Conservation (phyloP, 2,329 filamentous ascomycete genomes). For the Fusarium nurragi region DNA sequence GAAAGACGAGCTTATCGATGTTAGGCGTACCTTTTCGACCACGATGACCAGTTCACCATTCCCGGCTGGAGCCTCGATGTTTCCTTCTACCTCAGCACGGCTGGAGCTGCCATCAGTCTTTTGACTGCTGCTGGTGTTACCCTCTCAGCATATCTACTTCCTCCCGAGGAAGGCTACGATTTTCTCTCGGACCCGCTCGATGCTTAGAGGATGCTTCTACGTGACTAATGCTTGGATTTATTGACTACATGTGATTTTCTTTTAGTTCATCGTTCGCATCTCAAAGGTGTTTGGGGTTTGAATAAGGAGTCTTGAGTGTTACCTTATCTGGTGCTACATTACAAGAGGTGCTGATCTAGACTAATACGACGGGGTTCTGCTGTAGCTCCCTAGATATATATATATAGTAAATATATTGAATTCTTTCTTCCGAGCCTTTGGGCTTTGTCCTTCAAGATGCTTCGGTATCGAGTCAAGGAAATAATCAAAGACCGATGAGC, state of each 20-base stretch:
- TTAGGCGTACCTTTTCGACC: constrained; percentile 83
- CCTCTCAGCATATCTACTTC: constrained; percentile 74
- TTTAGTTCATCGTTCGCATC: background rate
- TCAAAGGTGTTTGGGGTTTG: constrained; percentile 9
- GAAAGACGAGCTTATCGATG: constrained; percentile 8
- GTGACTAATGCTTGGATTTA: background rate
- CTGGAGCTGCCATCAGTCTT: constrained; percentile 64
- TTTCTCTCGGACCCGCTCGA: constrained; percentile 64
- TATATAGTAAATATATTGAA: constrained; percentile 11
- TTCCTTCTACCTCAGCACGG: constrained; percentile 77
- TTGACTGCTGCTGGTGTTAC: constrained; percentile 67
- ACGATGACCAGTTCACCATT: constrained; percentile 83
- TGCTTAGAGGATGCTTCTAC: constrained; percentile 50
- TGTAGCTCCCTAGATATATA: constrained; percentile 7
- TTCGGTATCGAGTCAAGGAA: background rate
- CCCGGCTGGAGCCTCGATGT: constrained; percentile 82
- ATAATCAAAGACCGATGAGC: background rate
- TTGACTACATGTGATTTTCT: background rate
- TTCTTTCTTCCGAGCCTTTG: background rate
- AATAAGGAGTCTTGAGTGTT: background rate
- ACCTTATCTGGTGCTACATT: background rate
- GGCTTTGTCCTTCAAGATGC: background rate
- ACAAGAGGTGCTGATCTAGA: constrained; percentile 6
- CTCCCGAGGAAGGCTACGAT: constrained; percentile 87
- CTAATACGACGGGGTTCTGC: constrained; percentile 17